A percentile compares a stretch with the other conserved stretches of the same genome.
Conservation (phyloP, 176 grass and related monocot genomes). For the Oryza glaberrima region DNA sequence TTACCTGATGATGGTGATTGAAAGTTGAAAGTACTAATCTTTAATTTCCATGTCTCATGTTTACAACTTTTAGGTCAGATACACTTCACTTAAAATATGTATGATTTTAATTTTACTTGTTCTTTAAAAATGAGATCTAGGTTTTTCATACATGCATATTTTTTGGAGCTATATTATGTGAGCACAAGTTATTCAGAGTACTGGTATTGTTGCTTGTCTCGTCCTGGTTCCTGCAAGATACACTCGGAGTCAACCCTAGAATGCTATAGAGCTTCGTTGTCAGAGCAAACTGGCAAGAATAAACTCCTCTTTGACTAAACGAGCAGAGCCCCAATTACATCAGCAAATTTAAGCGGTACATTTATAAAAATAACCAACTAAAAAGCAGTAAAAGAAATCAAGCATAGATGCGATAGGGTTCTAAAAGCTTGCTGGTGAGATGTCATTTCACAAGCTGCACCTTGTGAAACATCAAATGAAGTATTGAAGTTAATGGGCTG, state of each 20-base stretch:
- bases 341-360: background rate
- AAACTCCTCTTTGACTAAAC: conserved; percentile 26
- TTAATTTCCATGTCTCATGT: background rate
- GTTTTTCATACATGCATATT: background rate
- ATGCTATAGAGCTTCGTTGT: conserved; percentile 32
- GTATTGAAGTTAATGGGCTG: conserved; percentile 45
- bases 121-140: background rate
- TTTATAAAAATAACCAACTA: background rate
- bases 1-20: background rate
- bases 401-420: conserved; percentile 46
- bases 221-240: conserved; percentile 7
- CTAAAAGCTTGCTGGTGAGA: conserved; percentile 52
- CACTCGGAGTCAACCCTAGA: conserved; percentile 31
- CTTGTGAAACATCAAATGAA: conserved; percentile 36
- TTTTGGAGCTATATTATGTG: background rate
- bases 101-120: background rate
- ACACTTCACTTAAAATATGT: background rate
- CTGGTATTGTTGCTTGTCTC: conserved; percentile 1
- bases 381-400: conserved; percentile 14
- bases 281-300: conserved; percentile 40
- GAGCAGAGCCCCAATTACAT: conserved; percentile 8
- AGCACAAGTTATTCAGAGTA: background rate
- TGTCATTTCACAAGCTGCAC: conserved; percentile 55
- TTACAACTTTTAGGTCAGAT: background rate
- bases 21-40: background rate